Base-by-base conservation (phyloP, 1,284 basidiomycete species). In the Puccinia coronata region DNA sequence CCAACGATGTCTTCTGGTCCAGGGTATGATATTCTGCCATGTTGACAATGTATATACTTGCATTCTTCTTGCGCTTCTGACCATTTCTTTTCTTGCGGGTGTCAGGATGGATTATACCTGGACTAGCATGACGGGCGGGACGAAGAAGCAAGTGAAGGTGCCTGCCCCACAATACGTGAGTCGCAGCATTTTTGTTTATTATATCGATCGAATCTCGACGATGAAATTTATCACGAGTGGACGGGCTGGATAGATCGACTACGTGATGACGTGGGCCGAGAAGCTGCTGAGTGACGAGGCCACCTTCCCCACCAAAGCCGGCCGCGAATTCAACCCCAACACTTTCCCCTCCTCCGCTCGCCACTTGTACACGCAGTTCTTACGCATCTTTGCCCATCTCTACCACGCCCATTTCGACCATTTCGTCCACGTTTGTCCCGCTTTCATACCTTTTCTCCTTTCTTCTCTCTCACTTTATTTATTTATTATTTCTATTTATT, bases 261-360 rank as follows among this genome's bases (percentile, higher is more conserved):
- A 96, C 86, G 96, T 98, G 83, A 96, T 98, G 93, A 96, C 94
- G 16, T 98, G 96, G 96, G 90, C 97, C 6, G 95, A 98, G 85
- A 96, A 96, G 84, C 88, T 97, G 39, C 89, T 98, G 51, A 92
- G 95, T 84, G 96, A 98, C 87, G 95, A 98, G 85, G 90, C 88
- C 82, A 91, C 93, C 39, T 99, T 99, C 88, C 96, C 96, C 1
- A 98, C 96, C 11, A 98, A 97, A 88, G 92, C 94, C 63, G 93
- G 95, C 92, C 85, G 79, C n/a, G 79, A 80, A 73, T 80, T 80
- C 59, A 80, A 80, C 53, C 70, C 79, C 1, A 73, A 53, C 79
- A 80, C 57, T 14, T 80, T 80, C 59, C 79, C 79, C 11, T 73
- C 79, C 20, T 80, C 55, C 47, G 79, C 79, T 28, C 51, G 79